Percentiles rank a stretch among this genome's conserved stretches.
Evolutionary conservation across 352 stramenopile genomes (phyloP).

Genomic region (Phytophthora cactorum): DNA sequence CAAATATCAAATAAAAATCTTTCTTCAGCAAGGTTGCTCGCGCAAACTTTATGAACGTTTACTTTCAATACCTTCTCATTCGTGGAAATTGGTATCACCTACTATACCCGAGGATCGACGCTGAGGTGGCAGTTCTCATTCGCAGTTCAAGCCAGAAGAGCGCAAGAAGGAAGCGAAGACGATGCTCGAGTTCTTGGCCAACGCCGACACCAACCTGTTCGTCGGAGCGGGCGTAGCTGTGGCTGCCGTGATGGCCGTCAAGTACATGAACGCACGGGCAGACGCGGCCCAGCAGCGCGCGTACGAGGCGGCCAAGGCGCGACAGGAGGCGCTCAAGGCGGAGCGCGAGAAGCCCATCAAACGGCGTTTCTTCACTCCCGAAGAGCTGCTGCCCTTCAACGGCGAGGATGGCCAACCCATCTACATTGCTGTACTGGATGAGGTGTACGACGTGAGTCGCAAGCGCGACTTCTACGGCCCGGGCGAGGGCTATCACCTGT

Average conservation of each 20-base stretch:
- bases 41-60: no score
- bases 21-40: no score
- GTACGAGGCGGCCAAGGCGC: constrained; percentile 65
- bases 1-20: no score
- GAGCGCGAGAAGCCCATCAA: constrained; percentile 66
- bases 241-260: constrained; percentile 53
- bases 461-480: constrained; percentile 97
- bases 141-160: constrained; percentile 31
- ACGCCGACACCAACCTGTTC: constrained; percentile 59
- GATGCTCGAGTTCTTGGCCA: constrained; percentile 61
- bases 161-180: constrained; percentile 2
- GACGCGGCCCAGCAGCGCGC: constrained; percentile 69
- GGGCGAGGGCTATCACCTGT: constrained; percentile 95
- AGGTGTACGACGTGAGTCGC: constrained; percentile 96
- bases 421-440: constrained; percentile 95
- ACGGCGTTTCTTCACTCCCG: constrained; percentile 92
- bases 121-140: constrained; percentile 15
- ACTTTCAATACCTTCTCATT: no score
- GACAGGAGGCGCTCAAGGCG: constrained; percentile 69
- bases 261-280: constrained; percentile 69
- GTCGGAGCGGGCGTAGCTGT: constrained; percentile 62
- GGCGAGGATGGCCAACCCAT: constrained; percentile 92
- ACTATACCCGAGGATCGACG: neutral
- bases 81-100: neutral
- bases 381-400: constrained; percentile 93